Percentiles rank a stretch among this genome's conserved stretches.
Evolutionary conservation across 441 rosid species (phyloP).

Genomic region (Melastoma candidum): DNA sequence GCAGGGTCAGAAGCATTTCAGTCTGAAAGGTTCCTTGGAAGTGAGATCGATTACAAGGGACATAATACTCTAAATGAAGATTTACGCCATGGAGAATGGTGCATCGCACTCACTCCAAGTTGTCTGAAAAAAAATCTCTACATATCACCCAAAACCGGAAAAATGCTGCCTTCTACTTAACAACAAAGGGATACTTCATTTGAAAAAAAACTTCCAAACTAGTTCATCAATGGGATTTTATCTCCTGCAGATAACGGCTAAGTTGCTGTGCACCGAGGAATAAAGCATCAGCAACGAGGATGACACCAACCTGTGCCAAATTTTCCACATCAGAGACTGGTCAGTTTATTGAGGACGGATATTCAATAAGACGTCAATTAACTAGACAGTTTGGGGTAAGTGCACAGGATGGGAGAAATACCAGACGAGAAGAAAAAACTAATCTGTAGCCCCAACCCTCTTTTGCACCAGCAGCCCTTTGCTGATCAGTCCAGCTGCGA

Average conservation of each 20-base stretch:
- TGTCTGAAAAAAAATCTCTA: neutral
- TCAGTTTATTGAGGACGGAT: too few relatives aligned
- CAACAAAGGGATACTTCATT: neutral
- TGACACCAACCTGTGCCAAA: conserved; percentile 49
- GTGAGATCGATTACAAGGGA: conserved; percentile 33
- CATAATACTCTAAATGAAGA: neutral
- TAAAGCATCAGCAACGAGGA: conserved; percentile 66
- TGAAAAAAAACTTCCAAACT: neutral
- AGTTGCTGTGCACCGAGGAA: conserved; percentile 65
- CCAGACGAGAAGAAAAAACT: conserved; percentile 72
- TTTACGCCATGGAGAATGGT: neutral
- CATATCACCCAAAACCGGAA: neutral
- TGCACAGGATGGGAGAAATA: conserved; percentile 18
- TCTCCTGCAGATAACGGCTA: conserved; percentile 51
- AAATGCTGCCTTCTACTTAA: neutral
- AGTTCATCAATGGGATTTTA: conserved; percentile 43
- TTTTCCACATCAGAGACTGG: conserved; percentile 4
- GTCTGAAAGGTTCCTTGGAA: conserved; percentile 37
- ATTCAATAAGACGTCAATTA: too few relatives aligned
- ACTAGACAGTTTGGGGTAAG: too few relatives aligned
- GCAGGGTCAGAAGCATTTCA: conserved; percentile 29
- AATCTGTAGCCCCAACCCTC: conserved; percentile 90
- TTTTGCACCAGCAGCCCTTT: conserved; percentile 81
- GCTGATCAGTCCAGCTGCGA: conserved; percentile 93
- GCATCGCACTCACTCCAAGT: conserved; percentile 1